Percentiles rank a stretch among this genome's conserved stretches.
These are phyloP conservation scores for Cordyceps fumosorosea DNA, from an alignment of 2,329 filamentous ascomycete genomes.

Conservation along the genomic window DNA sequence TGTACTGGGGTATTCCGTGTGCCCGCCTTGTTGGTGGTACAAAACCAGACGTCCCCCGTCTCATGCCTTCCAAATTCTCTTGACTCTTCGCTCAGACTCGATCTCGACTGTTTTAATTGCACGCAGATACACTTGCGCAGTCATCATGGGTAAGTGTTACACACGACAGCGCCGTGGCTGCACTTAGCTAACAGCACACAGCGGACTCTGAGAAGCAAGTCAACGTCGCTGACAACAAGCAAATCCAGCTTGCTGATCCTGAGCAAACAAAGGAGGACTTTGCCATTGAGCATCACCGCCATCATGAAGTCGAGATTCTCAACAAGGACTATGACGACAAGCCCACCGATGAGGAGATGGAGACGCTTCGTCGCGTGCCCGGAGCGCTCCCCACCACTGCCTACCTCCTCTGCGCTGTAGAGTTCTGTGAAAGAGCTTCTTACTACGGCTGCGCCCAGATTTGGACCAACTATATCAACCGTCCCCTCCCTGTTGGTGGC, in stretches of 20 bases:
- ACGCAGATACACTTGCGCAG: background rate
- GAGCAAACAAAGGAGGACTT: background rate
- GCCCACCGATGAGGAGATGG: constrained; percentile 48
- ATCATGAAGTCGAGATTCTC: constrained; percentile 15
- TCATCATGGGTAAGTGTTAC: constrained; percentile 1
- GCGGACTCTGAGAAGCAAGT: constrained; percentile 4
- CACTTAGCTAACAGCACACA: background rate
- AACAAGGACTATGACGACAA: constrained; percentile 29
- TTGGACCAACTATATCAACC: constrained; percentile 54
- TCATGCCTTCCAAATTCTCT: background rate
- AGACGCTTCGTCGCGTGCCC: constrained; percentile 45
- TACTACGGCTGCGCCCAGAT: constrained; percentile 40
- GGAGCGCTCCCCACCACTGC: constrained; percentile 43
- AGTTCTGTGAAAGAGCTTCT: constrained; percentile 55
- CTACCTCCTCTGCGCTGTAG: constrained; percentile 53
- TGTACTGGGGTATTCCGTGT: background rate
- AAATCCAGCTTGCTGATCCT: background rate
- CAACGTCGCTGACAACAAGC: constrained; percentile 1
- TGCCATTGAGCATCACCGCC: background rate
- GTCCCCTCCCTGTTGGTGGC: constrained; percentile 46
- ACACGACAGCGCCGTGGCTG: background rate
- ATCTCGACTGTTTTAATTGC: background rate
- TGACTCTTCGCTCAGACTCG: background rate
- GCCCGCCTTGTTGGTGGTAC: constrained; percentile 2
- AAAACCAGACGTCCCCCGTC: background rate